phyloP scores from a whole-genome alignment of 768 basidiomycete genomes.

The Gymnopilus dilepis region DNA sequence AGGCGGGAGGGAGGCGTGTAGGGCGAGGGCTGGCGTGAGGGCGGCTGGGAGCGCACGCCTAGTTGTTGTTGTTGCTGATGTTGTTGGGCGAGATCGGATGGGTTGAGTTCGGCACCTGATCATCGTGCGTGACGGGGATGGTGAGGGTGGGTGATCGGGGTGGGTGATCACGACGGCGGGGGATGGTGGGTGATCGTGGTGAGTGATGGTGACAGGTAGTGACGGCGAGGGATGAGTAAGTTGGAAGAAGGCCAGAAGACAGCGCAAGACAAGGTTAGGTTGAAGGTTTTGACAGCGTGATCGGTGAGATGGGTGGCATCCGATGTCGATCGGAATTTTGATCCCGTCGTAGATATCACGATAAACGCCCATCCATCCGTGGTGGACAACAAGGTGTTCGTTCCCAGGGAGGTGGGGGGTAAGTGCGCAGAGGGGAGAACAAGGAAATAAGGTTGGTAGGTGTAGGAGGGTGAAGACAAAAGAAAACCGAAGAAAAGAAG shows the following conservation, averaged over 20 bases:
- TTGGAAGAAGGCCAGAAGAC: too few relatives aligned
- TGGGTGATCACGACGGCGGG: too few relatives aligned
- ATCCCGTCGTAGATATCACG: background rate
- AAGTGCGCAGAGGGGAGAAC: background rate
- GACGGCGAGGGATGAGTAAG: too few relatives aligned
- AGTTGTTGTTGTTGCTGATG: slow-evolving; percentile 13
- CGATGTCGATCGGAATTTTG: background rate
- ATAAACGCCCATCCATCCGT: slow-evolving; percentile 9
- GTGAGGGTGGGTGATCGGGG: too few relatives aligned
- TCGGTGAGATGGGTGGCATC: background rate
- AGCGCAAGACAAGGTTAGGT: background rate
- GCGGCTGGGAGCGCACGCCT: background rate
- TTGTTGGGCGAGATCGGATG: slow-evolving; percentile 5
- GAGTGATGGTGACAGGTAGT: too few relatives aligned
- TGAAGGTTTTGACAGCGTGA: background rate
- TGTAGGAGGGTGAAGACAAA: background rate
- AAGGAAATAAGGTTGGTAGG: background rate
- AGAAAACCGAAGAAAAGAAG: slow-evolving; percentile 1
- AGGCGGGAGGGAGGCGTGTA: background rate
- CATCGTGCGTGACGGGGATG: too few relatives aligned
- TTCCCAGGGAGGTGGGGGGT: too few relatives aligned
- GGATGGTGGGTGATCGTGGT: too few relatives aligned
- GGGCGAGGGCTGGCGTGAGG: slow-evolving; percentile 16
- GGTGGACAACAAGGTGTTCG: background rate
- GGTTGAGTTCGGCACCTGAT: slow-evolving; percentile 13